These are phyloP conservation scores for Cercospora sp. DNA, from an alignment of 2,329 filamentous ascomycete species.

Conservation along the genomic window DNA sequence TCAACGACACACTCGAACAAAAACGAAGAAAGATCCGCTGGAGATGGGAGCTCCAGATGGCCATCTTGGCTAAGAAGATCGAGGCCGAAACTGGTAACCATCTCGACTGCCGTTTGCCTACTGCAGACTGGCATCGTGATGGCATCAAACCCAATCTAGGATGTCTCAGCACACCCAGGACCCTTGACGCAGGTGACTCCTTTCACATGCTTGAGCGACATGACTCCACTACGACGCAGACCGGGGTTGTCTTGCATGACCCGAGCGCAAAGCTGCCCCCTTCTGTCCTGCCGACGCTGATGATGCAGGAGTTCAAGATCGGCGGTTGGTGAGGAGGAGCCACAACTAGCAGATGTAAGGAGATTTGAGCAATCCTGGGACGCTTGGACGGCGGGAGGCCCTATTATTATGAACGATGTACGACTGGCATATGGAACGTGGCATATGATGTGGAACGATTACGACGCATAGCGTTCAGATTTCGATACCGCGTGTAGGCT, in stretches of 20 bases:
- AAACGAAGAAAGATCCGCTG: conserved; percentile 38
- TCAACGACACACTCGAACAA: conserved; percentile 34
- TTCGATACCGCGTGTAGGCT: neutral
- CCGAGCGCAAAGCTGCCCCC: conserved; percentile 5
- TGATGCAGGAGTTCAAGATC: conserved; percentile 17
- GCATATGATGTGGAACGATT: neutral
- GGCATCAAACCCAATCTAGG: neutral
- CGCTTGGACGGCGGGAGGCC: neutral
- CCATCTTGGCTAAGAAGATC: conserved; percentile 41
- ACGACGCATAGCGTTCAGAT: neutral
- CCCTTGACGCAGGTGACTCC: neutral
- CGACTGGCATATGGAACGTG: neutral
- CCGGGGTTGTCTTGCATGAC: conserved; percentile 1
- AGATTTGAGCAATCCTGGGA: neutral
- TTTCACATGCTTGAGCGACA: conserved; percentile 7
- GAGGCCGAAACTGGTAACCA: conserved; percentile 21
- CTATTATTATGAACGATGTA: neutral
- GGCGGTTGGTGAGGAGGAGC: neutral
- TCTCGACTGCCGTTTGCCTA: conserved; percentile 17
- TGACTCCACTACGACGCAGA: conserved; percentile 9
- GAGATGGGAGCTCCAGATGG: conserved; percentile 44
- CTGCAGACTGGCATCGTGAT: conserved; percentile 20
- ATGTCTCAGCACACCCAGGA: conserved; percentile 4
- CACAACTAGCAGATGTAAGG: neutral
- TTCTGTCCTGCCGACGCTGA: neutral